Base-by-base conservation (phyloP, 345 rosid species). In the Aquilaria sinensis region DNA sequence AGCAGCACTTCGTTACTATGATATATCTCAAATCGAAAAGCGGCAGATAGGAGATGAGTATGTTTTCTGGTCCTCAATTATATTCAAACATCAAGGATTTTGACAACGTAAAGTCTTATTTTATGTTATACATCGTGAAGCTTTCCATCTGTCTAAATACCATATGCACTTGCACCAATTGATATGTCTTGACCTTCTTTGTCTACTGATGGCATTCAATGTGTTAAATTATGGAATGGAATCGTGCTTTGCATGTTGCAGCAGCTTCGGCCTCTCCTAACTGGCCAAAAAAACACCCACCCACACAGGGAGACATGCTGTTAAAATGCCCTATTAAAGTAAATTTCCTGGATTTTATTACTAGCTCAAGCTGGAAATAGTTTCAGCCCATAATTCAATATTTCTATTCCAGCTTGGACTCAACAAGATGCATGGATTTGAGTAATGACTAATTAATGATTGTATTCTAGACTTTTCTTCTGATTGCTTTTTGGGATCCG, bases 11-110 rank as follows among this genome's bases (percentile, higher is more conserved):
- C 92, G 96, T 51, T 88, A 93, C 67, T 93, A 93, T 58, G 83
- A 83, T 76, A 90, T 90, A 65, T 93, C 97, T 74, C 99, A 93
- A 73, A 93, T 93, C 72, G 97, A 90, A 78, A 76, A 90, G 85
- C 88, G 92, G 51, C 86, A 90, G 67, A 85, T 90, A 43, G 97
- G 90, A 70, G 97, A 94, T 67, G 97, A 90, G 97, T 94, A 82
- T 15, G 97, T 72, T 41, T 55, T 47, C 12, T 65, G 47, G 29
- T 45, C 23, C 67, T 48, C 58, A 30, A 37, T 4, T 5, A 37
- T 37, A 37, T 23, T 23, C 23, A 23, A 23, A 23, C 23, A 23
- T 23, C 23, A 23, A 23, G 23, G 23, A 23, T 23, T 23, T 23
- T 23, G 23, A 37, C 43, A 37, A 37, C 7, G 43, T 37, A 23